Evolutionary conservation across 768 basidiomycete species (phyloP), one percentile per base, ranked within the genome.

Genomic region (Asterophora parasitica): DNA sequence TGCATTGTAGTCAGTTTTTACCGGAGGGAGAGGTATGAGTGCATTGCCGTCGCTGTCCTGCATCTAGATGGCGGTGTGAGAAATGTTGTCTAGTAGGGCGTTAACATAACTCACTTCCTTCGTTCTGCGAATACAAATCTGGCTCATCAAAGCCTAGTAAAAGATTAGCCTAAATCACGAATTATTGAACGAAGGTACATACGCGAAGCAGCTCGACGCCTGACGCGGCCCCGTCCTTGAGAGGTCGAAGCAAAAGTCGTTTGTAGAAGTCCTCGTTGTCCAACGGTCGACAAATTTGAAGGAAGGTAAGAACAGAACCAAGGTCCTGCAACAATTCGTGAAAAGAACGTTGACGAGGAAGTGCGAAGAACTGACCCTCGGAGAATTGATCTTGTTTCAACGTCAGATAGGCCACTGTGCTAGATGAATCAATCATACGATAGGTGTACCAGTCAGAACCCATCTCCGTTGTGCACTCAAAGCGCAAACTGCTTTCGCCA

Each of bases 251-350:
- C 12, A 96, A 71, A 13, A 92, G 70, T 9, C 87, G 70, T 56
- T 85, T 88, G 74, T 82, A 95, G 58, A 86, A 85, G 47, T 90
- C 85, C 43, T 85, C 82, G 8, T 89, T 77, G 61, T 94, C 88
- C 5, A 96, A 67, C 0, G 93, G 93, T 31, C 69, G 75, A 60
- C 93, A 96, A n/a, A 95, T 82, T 60, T 72, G 77, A 30, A 95
- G 74, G 68, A 96, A 96, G 1, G 80, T 83, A 17, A 96, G 68
- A 42, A 94, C 70, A 8, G 92, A 88, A 3, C 93, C 91, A 15
- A 96, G 79, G 65, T 95, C 92, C 84, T 91, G 52, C n/a, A 44
- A 19, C 8, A 20, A 12, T 15, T 42, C 1, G 27, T 33, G 42
- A 16, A 30, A 39, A 39, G 37, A 20, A 23, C 10, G 30, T 31